phyloP scores from a whole-genome alignment of 2,329 filamentous ascomycete species.

The Fusarium lyarnte region DNA sequence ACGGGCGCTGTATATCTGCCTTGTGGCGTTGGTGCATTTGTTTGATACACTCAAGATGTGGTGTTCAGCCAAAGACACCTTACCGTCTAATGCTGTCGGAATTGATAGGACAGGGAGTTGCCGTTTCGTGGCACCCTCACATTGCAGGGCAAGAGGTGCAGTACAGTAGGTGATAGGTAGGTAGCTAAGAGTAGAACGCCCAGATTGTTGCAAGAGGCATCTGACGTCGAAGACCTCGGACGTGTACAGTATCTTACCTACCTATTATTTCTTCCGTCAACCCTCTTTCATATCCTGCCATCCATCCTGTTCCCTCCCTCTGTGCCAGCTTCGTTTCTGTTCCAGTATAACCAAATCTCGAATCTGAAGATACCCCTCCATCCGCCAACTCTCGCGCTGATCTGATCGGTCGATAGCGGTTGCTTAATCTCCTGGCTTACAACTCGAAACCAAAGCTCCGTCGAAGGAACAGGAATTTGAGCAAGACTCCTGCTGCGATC shows the following conservation, averaged over 20 bases:
- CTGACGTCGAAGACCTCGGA: slow-evolving; percentile 23
- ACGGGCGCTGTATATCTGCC: neutral
- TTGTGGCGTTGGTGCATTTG: neutral
- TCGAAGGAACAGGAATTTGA: slow-evolving; percentile 12
- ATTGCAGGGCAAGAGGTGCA: neutral
- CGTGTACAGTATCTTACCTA: neutral
- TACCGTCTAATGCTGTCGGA: neutral
- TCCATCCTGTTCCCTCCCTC: neutral
- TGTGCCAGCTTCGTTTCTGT: neutral
- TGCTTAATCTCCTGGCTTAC: neutral
- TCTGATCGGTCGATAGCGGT: neutral
- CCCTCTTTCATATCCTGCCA: neutral
- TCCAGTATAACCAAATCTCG: neutral
- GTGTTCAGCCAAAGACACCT: neutral
- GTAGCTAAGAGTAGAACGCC: neutral
- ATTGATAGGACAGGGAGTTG: slow-evolving; percentile 8
- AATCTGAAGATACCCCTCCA: neutral
- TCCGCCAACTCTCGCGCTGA: neutral
- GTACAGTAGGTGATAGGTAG: neutral
- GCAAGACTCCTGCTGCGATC: slow-evolving; percentile 29
- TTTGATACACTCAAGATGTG: neutral
- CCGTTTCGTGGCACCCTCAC: neutral
- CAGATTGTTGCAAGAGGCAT: slow-evolving; percentile 10
- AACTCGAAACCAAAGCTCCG: slow-evolving; percentile 19
- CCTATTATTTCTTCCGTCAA: neutral